Base-by-base conservation (phyloP, 139 green algal genomes). In the Pedinophyceae sp. region DNA sequence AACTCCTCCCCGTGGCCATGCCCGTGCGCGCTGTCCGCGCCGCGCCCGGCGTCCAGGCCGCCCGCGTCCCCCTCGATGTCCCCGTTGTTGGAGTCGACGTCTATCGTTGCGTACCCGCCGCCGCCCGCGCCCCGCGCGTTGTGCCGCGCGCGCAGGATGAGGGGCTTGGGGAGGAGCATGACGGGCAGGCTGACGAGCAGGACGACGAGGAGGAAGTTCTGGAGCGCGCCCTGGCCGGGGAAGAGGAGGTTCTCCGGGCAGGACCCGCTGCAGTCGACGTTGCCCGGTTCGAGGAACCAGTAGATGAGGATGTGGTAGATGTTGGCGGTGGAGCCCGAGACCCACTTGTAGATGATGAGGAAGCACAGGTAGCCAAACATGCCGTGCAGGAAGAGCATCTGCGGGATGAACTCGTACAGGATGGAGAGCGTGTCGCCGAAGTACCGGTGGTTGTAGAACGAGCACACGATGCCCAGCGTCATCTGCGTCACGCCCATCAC, bases 271-370 rank as follows among this genome's bases (percentile, higher is more conserved):
- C 29, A 40, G 40, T 58, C 43, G 3, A 79, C 69, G 28, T 80
- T 66, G 55, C 78, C 78, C 3, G 89, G 89, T 10, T 48, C 62
- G 7, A 98, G 80, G 76, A 97, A 98, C 91, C 97, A 96, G 81
- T 93, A 87, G 75, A 98, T 98, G 71, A 98, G 81, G 43, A 95
- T 76, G 61, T 94, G 82, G 70, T 98, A 98, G 30, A 98, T 79
- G 70, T 98, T 91, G 4, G 84, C 79, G 6, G 50, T 76, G 13
- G 65, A 78, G 43, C 81, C 85, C 0, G 62, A 77, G n/a, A 79
- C 47, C 73, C 73, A 77, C 74, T 98, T 98, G 72, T 80, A 60
- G n/a, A 96, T 54, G 59, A 98, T 97, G 50, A 95, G 72, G 26
- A 95, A 52, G 52, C 54, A 84, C 23, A 98, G 82, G 75, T 98